Base-by-base conservation (phyloP, 139 green algal genomes). In the Microglena sp. region DNA sequence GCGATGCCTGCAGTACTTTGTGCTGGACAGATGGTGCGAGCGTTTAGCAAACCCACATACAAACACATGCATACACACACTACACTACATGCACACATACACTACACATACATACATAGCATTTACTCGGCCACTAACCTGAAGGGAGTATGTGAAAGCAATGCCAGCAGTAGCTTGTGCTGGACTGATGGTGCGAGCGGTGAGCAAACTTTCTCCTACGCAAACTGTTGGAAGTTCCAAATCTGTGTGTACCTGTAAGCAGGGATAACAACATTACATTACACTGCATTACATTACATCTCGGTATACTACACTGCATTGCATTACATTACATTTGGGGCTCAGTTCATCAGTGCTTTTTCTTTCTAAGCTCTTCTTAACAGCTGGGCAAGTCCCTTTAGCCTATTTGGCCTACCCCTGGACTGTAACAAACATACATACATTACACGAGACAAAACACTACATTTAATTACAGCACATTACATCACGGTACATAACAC, bases 191-290 rank as follows among this genome's bases (percentile, higher is more conserved):
- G 69, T 67, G 11, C 71, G 67, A 22, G 66, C 74, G 32, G 54
- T 70, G 21, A 84, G 53, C 56, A 75, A 34, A 32, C 68, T 67
- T n/a, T 84, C 78, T 27, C 59, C 35, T 44, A 84, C 78, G 2
- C 62, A 55, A 11, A 81, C 68, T 0, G 22, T 34, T 0, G 78
- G 78, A 57, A 84, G 66, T 33, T 77, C 65, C 33, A 81, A 33
- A 3, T 30, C 28, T 1, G 73, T 78, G 0, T 53, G 8, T 32
- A 62, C 27, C 60, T 69, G 50, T 33, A 33, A 60, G 31, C 24
- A 24, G 43, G 43, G 43, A 18, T 18, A 18, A 53, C 43, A 53
- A n/a, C n/a, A n/a, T n/a, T n/a, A n/a, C n/a, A n/a, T n/a, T n/a
- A n/a, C n/a, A n/a, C n/a, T n/a, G n/a, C n/a, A n/a, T n/a, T n/a